A percentile compares a stretch with the other conserved stretches of the same genome.
Evolutionary conservation across 2,329 filamentous ascomycete genomes (phyloP).

Genomic region (Penicillium decumbens): DNA sequence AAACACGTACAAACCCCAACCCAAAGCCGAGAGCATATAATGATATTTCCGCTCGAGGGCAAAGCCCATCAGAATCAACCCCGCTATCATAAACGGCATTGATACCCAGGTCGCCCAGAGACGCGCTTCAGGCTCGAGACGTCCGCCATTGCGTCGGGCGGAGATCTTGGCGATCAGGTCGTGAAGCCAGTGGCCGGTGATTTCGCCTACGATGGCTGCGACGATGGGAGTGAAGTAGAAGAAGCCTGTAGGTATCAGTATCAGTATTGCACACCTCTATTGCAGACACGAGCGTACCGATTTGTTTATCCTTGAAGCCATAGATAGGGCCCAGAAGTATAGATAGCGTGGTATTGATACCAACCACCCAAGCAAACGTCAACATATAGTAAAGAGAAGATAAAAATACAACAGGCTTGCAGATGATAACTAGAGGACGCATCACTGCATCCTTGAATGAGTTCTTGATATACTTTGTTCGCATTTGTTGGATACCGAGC

Average conservation of each 20-base stretch:
- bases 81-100: conserved; percentile 48
- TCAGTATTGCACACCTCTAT: neutral
- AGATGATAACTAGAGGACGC: conserved; percentile 35
- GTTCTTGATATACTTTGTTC: conserved; percentile 27
- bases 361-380: conserved; percentile 43
- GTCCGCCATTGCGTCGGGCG: conserved; percentile 47
- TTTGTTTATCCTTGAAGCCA: conserved; percentile 47
- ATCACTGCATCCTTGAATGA: conserved; percentile 34
- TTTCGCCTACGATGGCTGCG: conserved; percentile 52
- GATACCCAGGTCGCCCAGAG: conserved; percentile 48
- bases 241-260: conserved; percentile 28
- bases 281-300: conserved; percentile 37
- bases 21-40: conserved; percentile 48
- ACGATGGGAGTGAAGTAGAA: conserved; percentile 59
- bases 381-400: conserved; percentile 38
- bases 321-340: conserved; percentile 52
- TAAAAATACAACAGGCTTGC: conserved; percentile 38
- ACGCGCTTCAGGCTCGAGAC: conserved; percentile 55
- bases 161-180: conserved; percentile 48
- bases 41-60: conserved; percentile 49
- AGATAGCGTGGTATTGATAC: conserved; percentile 54
- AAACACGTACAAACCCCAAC: conserved; percentile 54
- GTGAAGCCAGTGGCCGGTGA: conserved; percentile 54
- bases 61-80: conserved; percentile 52
- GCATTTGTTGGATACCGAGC: conserved; percentile 34